Conservation (phyloP, 2,329 filamentous ascomycete species). For the Aspergillus calidoustus region DNA sequence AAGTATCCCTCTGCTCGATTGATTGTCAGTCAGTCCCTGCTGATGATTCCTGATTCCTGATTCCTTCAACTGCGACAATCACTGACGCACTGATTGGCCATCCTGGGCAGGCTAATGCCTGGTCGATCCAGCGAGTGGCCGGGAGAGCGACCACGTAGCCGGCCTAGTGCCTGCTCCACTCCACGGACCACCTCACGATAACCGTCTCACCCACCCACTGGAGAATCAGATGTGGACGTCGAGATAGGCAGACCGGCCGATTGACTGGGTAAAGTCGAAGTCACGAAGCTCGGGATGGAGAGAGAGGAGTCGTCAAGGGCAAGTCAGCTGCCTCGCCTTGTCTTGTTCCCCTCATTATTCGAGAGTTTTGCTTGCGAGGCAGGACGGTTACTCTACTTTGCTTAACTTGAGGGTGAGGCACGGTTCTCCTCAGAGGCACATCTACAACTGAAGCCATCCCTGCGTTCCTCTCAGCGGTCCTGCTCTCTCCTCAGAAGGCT, state of each 20-base stretch:
- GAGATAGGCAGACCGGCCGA: background rate
- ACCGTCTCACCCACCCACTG: background rate
- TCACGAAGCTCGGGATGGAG: background rate
- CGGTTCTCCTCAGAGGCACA: no score
- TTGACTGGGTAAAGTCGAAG: background rate
- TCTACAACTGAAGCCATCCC: no score
- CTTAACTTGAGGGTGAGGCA: no score
- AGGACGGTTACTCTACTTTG: background rate
- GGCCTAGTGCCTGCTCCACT: background rate
- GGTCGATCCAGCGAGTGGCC: slow-evolving; percentile 28
- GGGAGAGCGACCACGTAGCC: slow-evolving; percentile 28
- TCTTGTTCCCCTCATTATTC: background rate
- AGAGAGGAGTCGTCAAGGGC: background rate
- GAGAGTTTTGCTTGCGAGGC: background rate
- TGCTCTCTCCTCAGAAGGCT: background rate
- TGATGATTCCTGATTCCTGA: background rate
- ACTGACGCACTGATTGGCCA: background rate
- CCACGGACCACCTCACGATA: slow-evolving; percentile 1
- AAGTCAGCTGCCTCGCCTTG: background rate
- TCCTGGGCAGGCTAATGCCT: background rate
- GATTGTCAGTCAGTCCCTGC: background rate
- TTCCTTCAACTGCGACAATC: background rate
- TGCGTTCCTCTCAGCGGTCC: no score
- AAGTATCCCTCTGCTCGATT: background rate
- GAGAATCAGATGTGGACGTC: background rate